These are phyloP conservation scores for Chalciporus chontae DNA, from an alignment of 768 basidiomycete species.

Conservation along the genomic window DNA sequence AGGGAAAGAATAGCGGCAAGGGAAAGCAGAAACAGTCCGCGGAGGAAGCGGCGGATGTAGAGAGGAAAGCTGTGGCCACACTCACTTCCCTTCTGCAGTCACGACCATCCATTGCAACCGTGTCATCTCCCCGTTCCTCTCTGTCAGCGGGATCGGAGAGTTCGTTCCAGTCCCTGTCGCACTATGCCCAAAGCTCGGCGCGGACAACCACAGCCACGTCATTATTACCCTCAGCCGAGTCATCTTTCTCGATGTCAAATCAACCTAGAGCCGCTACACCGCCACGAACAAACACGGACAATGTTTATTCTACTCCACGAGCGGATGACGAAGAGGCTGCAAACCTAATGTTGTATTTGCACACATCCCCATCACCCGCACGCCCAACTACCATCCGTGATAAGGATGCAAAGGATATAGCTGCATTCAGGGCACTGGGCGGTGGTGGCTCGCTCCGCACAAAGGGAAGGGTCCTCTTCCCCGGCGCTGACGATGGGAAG, in stretches of 20 bases:
- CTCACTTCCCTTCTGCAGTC: slow-evolving; percentile 70
- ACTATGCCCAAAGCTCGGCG: slow-evolving; percentile 66
- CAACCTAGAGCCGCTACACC: slow-evolving; percentile 33
- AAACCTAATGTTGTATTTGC: slow-evolving; percentile 81
- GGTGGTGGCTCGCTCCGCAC: slow-evolving; percentile 45
- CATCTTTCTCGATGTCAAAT: slow-evolving; percentile 31
- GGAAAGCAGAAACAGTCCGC: slow-evolving; percentile 45
- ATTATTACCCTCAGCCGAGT: slow-evolving; percentile 37
- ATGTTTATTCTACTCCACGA: slow-evolving; percentile 45
- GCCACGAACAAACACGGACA: slow-evolving; percentile 30
- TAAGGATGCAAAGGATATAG: slow-evolving; percentile 47
- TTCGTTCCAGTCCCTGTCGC: slow-evolving; percentile 58
- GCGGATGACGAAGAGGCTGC: slow-evolving; percentile 77
- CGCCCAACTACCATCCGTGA: slow-evolving; percentile 50
- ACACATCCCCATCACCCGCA: slow-evolving; percentile 80
- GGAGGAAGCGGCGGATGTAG: slow-evolving; percentile 45
- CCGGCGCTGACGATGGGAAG: slow-evolving; percentile 35
- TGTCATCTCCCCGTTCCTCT: slow-evolving; percentile 69
- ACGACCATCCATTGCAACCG: slow-evolving; percentile 57
- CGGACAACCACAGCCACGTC: slow-evolving; percentile 45
- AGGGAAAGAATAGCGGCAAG: slow-evolving; percentile 40
- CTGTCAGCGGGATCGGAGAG: slow-evolving; percentile 67
- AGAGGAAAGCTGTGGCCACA: slow-evolving; percentile 82
- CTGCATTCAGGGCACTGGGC: slow-evolving; percentile 55
- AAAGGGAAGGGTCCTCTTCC: slow-evolving; percentile 71